Percentiles rank a stretch among this genome's conserved stretches.
Conservation (phyloP, 148 eudicot species). For the Oxyria digyna region DNA sequence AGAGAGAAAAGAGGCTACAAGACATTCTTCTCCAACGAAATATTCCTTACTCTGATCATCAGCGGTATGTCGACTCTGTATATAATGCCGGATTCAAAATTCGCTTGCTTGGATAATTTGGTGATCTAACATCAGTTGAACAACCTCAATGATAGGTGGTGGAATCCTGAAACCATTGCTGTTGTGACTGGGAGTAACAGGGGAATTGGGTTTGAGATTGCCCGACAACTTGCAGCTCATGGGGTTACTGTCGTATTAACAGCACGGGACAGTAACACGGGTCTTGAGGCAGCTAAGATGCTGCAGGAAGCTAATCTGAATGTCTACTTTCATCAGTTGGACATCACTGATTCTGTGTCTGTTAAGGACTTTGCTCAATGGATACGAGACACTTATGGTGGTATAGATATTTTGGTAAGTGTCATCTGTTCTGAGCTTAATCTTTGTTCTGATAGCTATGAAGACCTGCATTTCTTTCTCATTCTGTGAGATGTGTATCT, state of each 20-base stretch:
- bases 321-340: constrained; percentile 74
- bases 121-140: not conserved
- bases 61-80: constrained; percentile 28
- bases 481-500: not conserved
- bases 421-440: not conserved
- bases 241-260: constrained; percentile 74
- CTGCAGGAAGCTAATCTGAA: constrained; percentile 68
- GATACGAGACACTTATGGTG: constrained; percentile 51
- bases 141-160: constrained; percentile 47
- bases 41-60: constrained; percentile 77
- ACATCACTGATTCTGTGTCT: constrained; percentile 60
- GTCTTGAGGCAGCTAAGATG: constrained; percentile 73
- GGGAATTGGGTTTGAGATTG: constrained; percentile 95
- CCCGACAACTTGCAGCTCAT: constrained; percentile 62
- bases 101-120: not conserved
- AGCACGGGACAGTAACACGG: constrained; percentile 59
- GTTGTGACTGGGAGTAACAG: constrained; percentile 94
- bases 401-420: constrained; percentile 76
- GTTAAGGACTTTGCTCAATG: constrained; percentile 46
- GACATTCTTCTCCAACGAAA: constrained; percentile 80
- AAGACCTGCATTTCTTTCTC: too few relatives aligned
- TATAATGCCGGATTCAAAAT: not conserved
- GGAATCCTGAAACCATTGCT: constrained; percentile 67
- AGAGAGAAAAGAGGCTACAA: constrained; percentile 71
- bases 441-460: not conserved